These are phyloP conservation scores for Colletotrichum brevisporum DNA, from an alignment of 2,329 filamentous ascomycete genomes.

Conservation along the genomic window DNA sequence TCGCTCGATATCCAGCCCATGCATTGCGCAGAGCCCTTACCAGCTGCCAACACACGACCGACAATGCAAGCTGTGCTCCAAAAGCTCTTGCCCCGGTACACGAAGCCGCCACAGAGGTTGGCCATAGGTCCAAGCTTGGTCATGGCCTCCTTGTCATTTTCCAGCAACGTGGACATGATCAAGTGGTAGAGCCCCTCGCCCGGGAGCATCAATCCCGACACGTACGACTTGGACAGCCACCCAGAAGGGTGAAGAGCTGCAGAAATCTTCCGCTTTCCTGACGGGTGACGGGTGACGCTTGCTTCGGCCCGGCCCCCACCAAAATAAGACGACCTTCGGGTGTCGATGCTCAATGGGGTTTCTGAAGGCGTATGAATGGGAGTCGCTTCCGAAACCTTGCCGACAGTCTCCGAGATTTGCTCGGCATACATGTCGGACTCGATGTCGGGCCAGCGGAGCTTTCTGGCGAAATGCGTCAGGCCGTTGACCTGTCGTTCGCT, in stretches of 20 bases:
- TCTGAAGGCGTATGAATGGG: slow-evolving; percentile 57
- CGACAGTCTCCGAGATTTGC: slow-evolving; percentile 63
- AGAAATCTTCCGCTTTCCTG: slow-evolving; percentile 67
- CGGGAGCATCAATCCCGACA: slow-evolving; percentile 75
- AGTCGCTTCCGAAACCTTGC: slow-evolving; percentile 57
- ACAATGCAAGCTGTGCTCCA: slow-evolving; percentile 78
- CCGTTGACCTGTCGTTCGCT: slow-evolving; percentile 72
- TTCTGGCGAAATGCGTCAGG: slow-evolving; percentile 74
- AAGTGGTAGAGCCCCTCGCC: slow-evolving; percentile 75
- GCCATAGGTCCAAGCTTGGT: slow-evolving; percentile 71
- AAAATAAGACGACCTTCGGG: slow-evolving; percentile 63
- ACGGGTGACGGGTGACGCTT: slow-evolving; percentile 44
- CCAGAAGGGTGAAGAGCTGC: slow-evolving; percentile 71
- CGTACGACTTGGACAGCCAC: slow-evolving; percentile 78
- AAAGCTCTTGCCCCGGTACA: slow-evolving; percentile 75
- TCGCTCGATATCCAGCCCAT: slow-evolving; percentile 79
- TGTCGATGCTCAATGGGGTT: slow-evolving; percentile 51
- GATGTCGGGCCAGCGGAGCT: slow-evolving; percentile 74
- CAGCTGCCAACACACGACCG: slow-evolving; percentile 74
- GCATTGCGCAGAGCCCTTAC: slow-evolving; percentile 73
- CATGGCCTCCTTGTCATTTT: slow-evolving; percentile 74
- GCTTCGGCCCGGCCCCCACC: slow-evolving; percentile 47
- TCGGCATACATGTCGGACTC: slow-evolving; percentile 66
- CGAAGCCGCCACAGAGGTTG: slow-evolving; percentile 75
- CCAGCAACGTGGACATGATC: slow-evolving; percentile 75